Evolutionary conservation across 345 rosid genomes (phyloP), one percentile per base, ranked within the genome.

Genomic region (Raphanus sativus): DNA sequence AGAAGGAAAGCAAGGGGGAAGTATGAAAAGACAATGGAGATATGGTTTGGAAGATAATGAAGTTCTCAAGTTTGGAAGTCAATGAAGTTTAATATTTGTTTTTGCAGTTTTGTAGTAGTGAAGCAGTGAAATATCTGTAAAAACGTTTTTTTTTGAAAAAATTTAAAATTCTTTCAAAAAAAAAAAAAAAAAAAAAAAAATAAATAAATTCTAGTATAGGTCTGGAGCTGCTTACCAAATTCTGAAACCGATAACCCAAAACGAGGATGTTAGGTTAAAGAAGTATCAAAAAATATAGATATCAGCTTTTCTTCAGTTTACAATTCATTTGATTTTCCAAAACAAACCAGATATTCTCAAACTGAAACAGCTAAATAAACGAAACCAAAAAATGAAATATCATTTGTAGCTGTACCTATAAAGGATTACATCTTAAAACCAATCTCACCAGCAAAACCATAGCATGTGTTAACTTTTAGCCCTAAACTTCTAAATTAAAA

Each of bases 381-480:
- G 9, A 69, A 61, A 67, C 34, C 34, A 67, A 59, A 75, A 62
- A 17, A 38, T 6, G 9, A 48, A 67, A 33, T 48, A 67, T 15
- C 17, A 40, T 7, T 65, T 77, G 72, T 65, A 71, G 81, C 62
- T 77, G 72, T 32, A 77, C 76, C 81, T 42, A 71, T 50, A 61
- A 68, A 68, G 11, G 24, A 29, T 8, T 28, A 77, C 45, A 77
- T 48, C 61, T 30, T 29, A 32, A 65, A 66, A 75, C 16, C 77
- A 17, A 75, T 40, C n/a, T 29, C 67, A 56, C 34, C 73, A 60
- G 33, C 55, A 76, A 48, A 76, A 76, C 69, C 12, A 34, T 25
- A 76, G 70, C 74, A 62, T 61, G 61, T 33, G 50, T 76, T 68
- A 68, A 69, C 36, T 16, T 34, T 69, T 45, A 61, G 21, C 60